A percentile compares a stretch with the other conserved stretches of the same genome.
These are phyloP conservation scores for Neonectria magnoliae DNA, from an alignment of 2,329 filamentous ascomycete species.

Conservation along the genomic window DNA sequence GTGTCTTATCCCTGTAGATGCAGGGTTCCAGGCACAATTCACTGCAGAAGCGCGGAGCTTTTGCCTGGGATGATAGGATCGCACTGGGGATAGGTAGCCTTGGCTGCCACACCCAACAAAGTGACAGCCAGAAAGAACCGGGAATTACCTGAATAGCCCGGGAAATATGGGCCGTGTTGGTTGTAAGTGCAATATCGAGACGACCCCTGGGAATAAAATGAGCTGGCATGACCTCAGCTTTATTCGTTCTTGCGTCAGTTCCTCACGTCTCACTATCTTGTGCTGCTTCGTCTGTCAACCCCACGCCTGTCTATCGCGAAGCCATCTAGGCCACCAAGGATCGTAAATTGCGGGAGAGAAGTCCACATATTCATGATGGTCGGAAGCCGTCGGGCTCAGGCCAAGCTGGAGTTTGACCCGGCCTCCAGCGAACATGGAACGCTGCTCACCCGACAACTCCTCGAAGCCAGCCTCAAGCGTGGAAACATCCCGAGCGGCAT, in stretches of 20 bases:
- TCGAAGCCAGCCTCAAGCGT: neutral
- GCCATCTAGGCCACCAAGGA: neutral
- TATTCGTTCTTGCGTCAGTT: too few relatives aligned
- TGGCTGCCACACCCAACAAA: too few relatives aligned
- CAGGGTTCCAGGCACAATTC: neutral
- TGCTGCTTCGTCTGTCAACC: too few relatives aligned
- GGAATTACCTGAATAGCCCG: too few relatives aligned
- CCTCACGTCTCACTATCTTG: too few relatives aligned
- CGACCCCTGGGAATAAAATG: neutral
- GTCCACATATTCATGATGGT: neutral
- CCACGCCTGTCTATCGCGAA: too few relatives aligned
- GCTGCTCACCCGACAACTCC: neutral
- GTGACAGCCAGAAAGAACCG: too few relatives aligned
- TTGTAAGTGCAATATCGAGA: neutral
- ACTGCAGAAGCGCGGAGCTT: neutral
- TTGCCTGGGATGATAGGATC: neutral
- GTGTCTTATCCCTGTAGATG: neutral
- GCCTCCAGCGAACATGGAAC: neutral
- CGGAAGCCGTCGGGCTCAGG: neutral
- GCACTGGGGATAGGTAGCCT: neutral
- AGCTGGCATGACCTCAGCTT: too few relatives aligned
- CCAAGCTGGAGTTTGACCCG: neutral
- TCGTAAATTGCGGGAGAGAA: too few relatives aligned
- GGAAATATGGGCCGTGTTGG: neutral
- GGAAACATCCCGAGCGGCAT: neutral